These are phyloP conservation scores for Neopestalotiopsis rosae DNA, from an alignment of 2,329 filamentous ascomycete genomes.

Conservation along the genomic window DNA sequence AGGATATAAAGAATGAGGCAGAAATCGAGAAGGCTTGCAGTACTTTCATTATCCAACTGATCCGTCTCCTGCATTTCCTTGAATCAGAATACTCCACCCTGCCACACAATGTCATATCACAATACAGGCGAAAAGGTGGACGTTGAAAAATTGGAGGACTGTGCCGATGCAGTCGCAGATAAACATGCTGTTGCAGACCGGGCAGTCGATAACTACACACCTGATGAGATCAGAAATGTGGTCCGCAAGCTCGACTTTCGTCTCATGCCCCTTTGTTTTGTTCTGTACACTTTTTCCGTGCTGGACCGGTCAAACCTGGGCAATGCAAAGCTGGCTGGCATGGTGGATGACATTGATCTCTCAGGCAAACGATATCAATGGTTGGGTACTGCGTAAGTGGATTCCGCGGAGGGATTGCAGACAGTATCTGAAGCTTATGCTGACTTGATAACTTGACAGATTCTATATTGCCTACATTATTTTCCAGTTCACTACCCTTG, in stretches of 20 bases:
- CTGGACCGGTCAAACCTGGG: slow-evolving; percentile 37
- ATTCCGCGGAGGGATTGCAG: background rate
- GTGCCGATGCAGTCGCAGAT: background rate
- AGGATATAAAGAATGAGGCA: too few relatives aligned
- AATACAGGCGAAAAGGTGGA: background rate
- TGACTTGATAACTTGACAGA: background rate
- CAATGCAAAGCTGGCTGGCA: slow-evolving; percentile 34
- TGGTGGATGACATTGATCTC: slow-evolving; percentile 34
- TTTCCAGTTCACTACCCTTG: slow-evolving; percentile 23
- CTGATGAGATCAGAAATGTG: background rate
- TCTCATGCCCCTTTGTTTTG: slow-evolving; percentile 29
- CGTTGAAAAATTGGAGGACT: background rate
- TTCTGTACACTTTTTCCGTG: slow-evolving; percentile 38
- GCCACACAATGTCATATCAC: background rate
- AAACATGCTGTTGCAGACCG: background rate
- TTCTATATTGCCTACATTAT: slow-evolving; percentile 21
- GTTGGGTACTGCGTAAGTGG: slow-evolving; percentile 35
- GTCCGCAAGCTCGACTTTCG: slow-evolving; percentile 26
- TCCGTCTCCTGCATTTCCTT: background rate
- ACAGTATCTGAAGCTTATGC: background rate
- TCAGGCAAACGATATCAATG: slow-evolving; percentile 29
- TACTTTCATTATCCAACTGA: too few relatives aligned
- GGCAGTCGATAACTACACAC: background rate
- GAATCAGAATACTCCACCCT: background rate
- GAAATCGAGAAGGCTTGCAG: too few relatives aligned